Conservation (phyloP, 768 basidiomycete species). For the Lactifluus subvellereus region DNA sequence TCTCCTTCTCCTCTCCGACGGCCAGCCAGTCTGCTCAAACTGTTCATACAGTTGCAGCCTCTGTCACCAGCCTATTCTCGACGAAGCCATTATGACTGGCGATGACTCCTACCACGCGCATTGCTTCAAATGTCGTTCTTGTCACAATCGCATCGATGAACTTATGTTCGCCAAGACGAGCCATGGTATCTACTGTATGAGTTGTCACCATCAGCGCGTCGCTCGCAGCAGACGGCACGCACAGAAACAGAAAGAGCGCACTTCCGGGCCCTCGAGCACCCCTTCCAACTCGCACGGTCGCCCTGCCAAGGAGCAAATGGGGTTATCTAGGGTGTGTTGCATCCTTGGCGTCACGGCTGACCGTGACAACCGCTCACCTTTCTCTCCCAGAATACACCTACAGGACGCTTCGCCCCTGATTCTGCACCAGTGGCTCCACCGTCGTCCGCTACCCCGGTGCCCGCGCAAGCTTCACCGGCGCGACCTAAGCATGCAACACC, state of each 20-base stretch:
- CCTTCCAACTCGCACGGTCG: conserved; percentile 30
- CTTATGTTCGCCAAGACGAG: conserved; percentile 98
- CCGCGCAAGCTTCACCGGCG: neutral
- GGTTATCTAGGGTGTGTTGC: conserved; percentile 32
- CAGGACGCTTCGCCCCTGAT: neutral
- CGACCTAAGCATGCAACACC: neutral
- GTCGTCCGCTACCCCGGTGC: neutral
- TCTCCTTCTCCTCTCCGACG: conserved; percentile 92
- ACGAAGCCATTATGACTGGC: conserved; percentile 99
- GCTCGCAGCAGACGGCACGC: conserved; percentile 86
- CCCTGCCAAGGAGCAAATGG: conserved; percentile 29
- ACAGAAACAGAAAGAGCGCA: conserved; percentile 71
- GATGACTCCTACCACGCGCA: conserved; percentile 98
- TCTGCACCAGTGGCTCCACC: neutral
- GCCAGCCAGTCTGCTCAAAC: conserved; percentile 91
- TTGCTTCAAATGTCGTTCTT: conserved; percentile 97
- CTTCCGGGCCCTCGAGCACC: conserved; percentile 41
- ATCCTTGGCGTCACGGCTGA: neutral
- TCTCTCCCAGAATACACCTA: neutral
- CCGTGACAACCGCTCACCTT: neutral
- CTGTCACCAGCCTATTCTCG: conserved; percentile 89
- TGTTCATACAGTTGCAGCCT: conserved; percentile 96
- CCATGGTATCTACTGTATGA: conserved; percentile 98
- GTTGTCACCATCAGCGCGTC: conserved; percentile 96
- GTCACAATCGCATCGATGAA: conserved; percentile 92